Conservation (phyloP, 2,329 filamentous ascomycete species). For the Periglandula ipomoeae region DNA sequence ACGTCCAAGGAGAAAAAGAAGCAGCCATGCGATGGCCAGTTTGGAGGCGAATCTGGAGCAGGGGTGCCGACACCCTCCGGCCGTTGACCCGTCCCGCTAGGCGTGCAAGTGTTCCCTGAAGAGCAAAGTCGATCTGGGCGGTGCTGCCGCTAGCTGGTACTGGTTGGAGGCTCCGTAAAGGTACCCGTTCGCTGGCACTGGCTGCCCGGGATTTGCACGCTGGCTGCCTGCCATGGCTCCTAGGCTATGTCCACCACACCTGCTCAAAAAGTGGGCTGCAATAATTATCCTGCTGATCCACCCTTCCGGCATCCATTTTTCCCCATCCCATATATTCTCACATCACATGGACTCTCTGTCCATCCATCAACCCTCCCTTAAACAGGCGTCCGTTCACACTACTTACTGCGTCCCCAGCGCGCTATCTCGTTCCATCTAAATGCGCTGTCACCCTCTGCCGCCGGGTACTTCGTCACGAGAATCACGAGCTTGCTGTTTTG, state of each 20-base stretch:
- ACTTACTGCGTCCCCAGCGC: slow-evolving; percentile 5
- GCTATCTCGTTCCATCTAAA: slow-evolving; percentile 12
- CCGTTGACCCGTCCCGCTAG: too few species aligned
- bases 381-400: slow-evolving; percentile 5
- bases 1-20: too few species aligned
- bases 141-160: too few species aligned
- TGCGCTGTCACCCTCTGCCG: slow-evolving; percentile 17
- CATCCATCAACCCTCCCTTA: slow-evolving; percentile 14
- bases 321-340: slow-evolving; percentile 12
- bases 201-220: neutral
- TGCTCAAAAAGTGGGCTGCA: slow-evolving; percentile 10
- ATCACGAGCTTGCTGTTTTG: slow-evolving; percentile 6
- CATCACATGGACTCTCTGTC: slow-evolving; percentile 24
- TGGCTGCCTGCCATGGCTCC: neutral
- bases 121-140: too few species aligned
- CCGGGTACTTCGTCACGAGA: slow-evolving; percentile 9
- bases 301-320: slow-evolving; percentile 16
- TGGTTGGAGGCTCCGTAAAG: too few species aligned
- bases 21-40: too few species aligned
- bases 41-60: too few species aligned
- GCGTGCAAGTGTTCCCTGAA: too few species aligned
- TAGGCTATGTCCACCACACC: neutral
- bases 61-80: too few species aligned
- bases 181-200: neutral
- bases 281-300: slow-evolving; percentile 22